Base-by-base conservation (phyloP, 345 rosid species). In the Excoecaria agallocha region DNA sequence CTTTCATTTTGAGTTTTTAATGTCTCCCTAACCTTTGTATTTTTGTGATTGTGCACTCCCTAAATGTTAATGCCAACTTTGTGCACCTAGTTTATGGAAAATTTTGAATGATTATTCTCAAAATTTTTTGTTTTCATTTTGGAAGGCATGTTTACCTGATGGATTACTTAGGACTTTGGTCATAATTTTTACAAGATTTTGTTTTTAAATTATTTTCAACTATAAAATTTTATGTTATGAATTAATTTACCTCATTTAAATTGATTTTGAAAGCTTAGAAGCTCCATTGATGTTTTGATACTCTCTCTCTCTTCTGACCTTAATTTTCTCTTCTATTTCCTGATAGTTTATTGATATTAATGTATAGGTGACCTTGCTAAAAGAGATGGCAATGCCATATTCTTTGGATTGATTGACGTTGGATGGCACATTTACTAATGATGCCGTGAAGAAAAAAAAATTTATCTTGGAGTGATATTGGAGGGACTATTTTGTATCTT, bases 301-400 rank as follows among this genome's bases (percentile, higher is more conserved):
- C n/a, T n/a, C n/a, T n/a, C n/a, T n/a, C n/a, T n/a, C n/a, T n/a
- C n/a, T n/a, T n/a, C n/a, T n/a, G n/a, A n/a, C n/a, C 2, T 50
- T 16, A 50, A n/a, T n/a, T n/a, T n/a, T n/a, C n/a, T n/a, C 3
- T 5, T 55, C 59, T 8, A 4, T 49, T 19, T n/a, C 20, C 8
- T 38, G 13, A 12, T 67, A 45, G 15, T 46, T 30, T 6, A 3
- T 17, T 61, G 6, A 15, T n/a, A 25, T n/a, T 67, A 56, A 17
- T 54, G n/a, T 43, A 65, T 79, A 89, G 93, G 85, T 82, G 79
- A 82, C 54, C 64, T 30, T 85, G 62, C 82, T 91, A 70, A 76
- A 78, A 71, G 76, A 68, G 39, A 77, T 74, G 20, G 90, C 88
- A 22, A 66, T 1, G 12, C 83, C 68, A 12, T 85, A 82, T 81